Evolutionary conservation across 441 rosid species (phyloP).

Genomic region (Gossypium lobatum): DNA sequence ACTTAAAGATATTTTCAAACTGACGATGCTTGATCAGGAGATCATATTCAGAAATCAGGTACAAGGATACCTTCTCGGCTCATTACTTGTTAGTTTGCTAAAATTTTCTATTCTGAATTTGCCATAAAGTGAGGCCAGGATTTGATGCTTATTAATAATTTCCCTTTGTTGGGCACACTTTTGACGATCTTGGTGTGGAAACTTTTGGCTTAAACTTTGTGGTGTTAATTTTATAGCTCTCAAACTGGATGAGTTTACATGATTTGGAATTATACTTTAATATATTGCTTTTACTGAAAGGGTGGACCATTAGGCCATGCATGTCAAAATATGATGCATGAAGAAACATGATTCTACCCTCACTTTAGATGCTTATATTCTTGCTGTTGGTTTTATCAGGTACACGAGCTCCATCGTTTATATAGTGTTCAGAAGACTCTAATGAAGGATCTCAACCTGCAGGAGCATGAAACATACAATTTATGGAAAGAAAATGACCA

Average conservation of each 20-base stretch:
- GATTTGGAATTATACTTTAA: not conserved
- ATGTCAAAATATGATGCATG: not conserved
- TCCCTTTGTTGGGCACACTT: not conserved
- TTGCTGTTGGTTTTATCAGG: constrained; percentile 28
- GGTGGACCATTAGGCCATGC: not conserved
- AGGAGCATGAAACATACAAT: constrained; percentile 18
- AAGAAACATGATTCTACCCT: not conserved
- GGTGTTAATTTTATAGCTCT: not conserved
- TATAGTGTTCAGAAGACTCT: constrained; percentile 33
- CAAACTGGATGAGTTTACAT: not conserved
- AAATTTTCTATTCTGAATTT: not conserved
- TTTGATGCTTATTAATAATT: not conserved
- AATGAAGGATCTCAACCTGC: constrained; percentile 29
- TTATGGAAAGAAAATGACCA: constrained; percentile 24
- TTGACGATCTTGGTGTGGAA: not conserved
- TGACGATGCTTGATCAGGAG: constrained; percentile 42
- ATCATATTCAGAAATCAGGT: constrained; percentile 42
- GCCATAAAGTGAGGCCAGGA: not conserved
- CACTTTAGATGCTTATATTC: constrained; percentile 1
- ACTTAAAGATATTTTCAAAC: constrained; percentile 27
- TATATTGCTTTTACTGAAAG: not conserved
- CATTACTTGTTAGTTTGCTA: not conserved
- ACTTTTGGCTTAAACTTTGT: not conserved
- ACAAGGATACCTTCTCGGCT: not conserved
- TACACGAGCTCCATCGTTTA: constrained; percentile 42